phyloP scores from a whole-genome alignment of 306 rosid species.

The Medicago truncatula region MtrunA17r5.0-ANR NC_053042.1:52665501-52666000 shows the following conservation, averaged over 20 bases:
- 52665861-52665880: neutral
- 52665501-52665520: too few species aligned
- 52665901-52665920: neutral
- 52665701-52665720: slow-evolving; percentile 49
- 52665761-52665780: neutral
- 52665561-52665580: slow-evolving; percentile 75
- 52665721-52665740: slow-evolving; percentile 96
- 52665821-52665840: neutral
- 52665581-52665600: slow-evolving; percentile 99
- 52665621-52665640: slow-evolving; percentile 91
- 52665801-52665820: neutral
- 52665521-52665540: neutral
- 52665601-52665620: slow-evolving; percentile 69
- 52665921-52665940: neutral
- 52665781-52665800: neutral
- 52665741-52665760: slow-evolving; percentile 48
- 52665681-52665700: slow-evolving; percentile 96
- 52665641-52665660: slow-evolving; percentile 45
- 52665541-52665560: neutral
- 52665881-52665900: neutral
- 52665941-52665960: neutral
- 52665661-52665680: slow-evolving; percentile 63
- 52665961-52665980: too few species aligned
- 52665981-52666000: too few species aligned
- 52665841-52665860: neutral